These are phyloP conservation scores for Medicago lupulina DNA, from an alignment of 306 rosid genomes.

Conservation along the genomic window DNA sequence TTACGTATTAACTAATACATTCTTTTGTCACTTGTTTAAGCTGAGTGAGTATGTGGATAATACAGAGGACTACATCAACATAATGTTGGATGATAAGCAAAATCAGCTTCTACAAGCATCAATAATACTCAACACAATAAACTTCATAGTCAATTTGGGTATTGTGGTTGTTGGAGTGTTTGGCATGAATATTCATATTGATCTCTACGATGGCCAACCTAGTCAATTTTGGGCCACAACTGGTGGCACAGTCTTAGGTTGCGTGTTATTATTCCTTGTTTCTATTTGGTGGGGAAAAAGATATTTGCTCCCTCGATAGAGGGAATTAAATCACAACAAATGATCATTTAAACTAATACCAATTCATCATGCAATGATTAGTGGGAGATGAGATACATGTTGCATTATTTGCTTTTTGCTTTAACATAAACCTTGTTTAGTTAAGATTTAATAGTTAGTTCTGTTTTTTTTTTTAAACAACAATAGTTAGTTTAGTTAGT, in stretches of 20 bases:
- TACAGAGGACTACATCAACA: constrained; percentile 88
- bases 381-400: neutral
- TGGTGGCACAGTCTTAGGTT: constrained; percentile 12
- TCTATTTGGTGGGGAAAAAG: constrained; percentile 42
- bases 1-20: neutral
- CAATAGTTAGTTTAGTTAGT: no score
- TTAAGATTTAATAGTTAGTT: no score
- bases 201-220: constrained; percentile 26
- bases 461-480: no score
- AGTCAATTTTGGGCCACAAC: constrained; percentile 33
- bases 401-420: neutral
- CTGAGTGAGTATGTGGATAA: constrained; percentile 83
- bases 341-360: neutral
- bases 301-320: constrained; percentile 36
- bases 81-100: constrained; percentile 88
- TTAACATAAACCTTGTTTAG: neutral
- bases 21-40: constrained; percentile 45
- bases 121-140: constrained; percentile 42
- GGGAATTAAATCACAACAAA: neutral
- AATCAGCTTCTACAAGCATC: constrained; percentile 80
- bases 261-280: neutral
- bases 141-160: constrained; percentile 35
- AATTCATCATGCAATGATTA: neutral
- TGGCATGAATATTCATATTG: constrained; percentile 51
- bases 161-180: constrained; percentile 49